phyloP scores from a whole-genome alignment of 768 basidiomycete species.

The Agaricus sinodeliciosus region DNA sequence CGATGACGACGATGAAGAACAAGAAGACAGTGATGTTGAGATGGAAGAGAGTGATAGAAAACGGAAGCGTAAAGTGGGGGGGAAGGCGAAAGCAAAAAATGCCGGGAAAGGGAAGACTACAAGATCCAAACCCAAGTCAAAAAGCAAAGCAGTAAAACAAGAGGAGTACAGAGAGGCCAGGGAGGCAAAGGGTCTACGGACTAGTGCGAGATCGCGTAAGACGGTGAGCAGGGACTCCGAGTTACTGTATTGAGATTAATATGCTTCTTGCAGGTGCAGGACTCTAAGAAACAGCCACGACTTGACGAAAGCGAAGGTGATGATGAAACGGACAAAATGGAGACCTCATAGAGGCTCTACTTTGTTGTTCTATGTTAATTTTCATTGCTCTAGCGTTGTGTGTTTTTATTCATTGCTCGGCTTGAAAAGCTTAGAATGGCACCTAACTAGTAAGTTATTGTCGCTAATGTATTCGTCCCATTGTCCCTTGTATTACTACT shows the following conservation, averaged over 20 bases:
- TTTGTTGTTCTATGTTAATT: neutral
- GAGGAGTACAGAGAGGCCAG: slow-evolving; percentile 6
- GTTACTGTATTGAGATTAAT: neutral
- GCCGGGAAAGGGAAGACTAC: neutral
- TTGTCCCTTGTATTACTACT: too few species aligned
- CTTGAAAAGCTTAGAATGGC: too few species aligned
- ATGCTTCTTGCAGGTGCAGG: neutral
- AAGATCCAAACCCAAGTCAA: neutral
- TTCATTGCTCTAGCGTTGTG: neutral
- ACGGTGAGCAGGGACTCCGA: neutral
- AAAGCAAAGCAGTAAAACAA: neutral
- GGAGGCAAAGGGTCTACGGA: slow-evolving; percentile 6
- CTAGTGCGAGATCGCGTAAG: slow-evolving; percentile 4
- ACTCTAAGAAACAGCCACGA: neutral
- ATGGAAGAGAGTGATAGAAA: slow-evolving; percentile 3
- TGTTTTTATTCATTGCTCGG: too few species aligned
- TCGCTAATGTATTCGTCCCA: too few species aligned
- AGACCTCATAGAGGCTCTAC: neutral
- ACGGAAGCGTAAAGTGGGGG: neutral
- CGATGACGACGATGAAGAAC: neutral
- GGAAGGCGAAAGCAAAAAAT: neutral
- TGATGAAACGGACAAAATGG: slow-evolving; percentile 7
- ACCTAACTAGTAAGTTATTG: too few species aligned
- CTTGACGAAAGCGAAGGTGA: neutral
- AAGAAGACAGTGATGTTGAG: slow-evolving; percentile 7